Base-by-base conservation (phyloP, 1,284 basidiomycete genomes). In the Porodaedalea pini region DNA sequence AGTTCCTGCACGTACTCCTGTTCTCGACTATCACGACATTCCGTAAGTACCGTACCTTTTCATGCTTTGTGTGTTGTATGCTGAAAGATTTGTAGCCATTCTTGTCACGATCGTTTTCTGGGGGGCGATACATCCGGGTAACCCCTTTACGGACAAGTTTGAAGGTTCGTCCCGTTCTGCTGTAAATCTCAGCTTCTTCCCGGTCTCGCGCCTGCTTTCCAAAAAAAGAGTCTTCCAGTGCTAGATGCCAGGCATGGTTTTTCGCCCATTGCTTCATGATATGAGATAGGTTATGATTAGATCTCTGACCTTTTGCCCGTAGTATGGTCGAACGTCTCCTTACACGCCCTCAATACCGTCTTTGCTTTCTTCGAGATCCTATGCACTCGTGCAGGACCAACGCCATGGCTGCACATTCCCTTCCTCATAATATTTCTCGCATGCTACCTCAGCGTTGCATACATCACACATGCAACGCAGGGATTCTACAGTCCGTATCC, bases 81-180 rank as follows among this genome's bases (percentile, higher is more conserved):
- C 17, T 11, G 53, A 60, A 31, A 34, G 8, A 29, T 52, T 49
- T 60, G 4, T 62, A 85, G 87, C 88, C 3, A 71, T 90, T 56
- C 66, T 90, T 21, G 85, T 88, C 1, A 86, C 85, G 0, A 70
- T 78, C 32, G 82, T 88, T 0, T 90, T 74, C 66, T 90, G 88
- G 88, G 64, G 19, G 29, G 64, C 74, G 0, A 64, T 89, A 5
- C 90, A 2, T 64, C 80, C 1, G 67, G 69, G 3, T 55, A 27
- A 62, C 0, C 78, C 77, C 0, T 80, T 85, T 60, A 39, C 51
- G 2, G 73, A 75, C 2, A 40, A 59, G 4, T 79, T 71, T 56
- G 57, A 45, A 13, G 57, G 79, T 81, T 57, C 53, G 77, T 31
- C 8, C n/a, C 17, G 1, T 34, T n/a, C n/a, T n/a, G n/a, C n/a